phyloP scores from a whole-genome alignment of 306 rosid species.

The Cucurbita argyrosperma region DNA sequence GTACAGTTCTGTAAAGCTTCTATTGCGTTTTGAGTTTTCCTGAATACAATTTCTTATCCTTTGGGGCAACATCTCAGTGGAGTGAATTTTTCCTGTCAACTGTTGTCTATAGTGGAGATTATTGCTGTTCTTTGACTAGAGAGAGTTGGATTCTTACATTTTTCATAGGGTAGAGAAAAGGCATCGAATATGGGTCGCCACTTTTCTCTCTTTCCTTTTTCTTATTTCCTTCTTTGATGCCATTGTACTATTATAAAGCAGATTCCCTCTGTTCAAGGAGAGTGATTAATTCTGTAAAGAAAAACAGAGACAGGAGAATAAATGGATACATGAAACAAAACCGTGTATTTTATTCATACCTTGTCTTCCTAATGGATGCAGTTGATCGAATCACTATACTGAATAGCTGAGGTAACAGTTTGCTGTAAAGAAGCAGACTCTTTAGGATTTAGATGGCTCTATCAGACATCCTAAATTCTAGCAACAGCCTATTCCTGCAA shows the following conservation, averaged over 20 bases:
- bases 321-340: not conserved
- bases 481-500: not conserved
- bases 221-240: not conserved
- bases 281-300: slow-evolving; percentile 2
- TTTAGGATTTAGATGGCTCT: not conserved
- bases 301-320: not conserved
- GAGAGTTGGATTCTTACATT: not conserved
- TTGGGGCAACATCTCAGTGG: not conserved
- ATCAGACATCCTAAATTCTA: not conserved
- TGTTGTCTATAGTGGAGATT: not conserved
- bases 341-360: not conserved
- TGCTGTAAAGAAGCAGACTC: not conserved
- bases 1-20: slow-evolving; percentile 44
- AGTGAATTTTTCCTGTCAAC: not conserved
- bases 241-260: not conserved
- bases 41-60: slow-evolving; percentile 8
- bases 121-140: not conserved
- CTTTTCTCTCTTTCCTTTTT: not conserved
- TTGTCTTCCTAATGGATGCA: not conserved
- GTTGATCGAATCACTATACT: not conserved
- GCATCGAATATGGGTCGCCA: slow-evolving; percentile 6
- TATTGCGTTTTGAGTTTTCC: slow-evolving; percentile 31
- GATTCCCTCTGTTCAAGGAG: not conserved
- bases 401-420: not conserved
- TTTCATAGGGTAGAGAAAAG: not conserved